These are phyloP conservation scores for Mycothermus thermophilus DNA, from an alignment of 495 filamentous ascomycete species.

Conservation along the genomic window DNA sequence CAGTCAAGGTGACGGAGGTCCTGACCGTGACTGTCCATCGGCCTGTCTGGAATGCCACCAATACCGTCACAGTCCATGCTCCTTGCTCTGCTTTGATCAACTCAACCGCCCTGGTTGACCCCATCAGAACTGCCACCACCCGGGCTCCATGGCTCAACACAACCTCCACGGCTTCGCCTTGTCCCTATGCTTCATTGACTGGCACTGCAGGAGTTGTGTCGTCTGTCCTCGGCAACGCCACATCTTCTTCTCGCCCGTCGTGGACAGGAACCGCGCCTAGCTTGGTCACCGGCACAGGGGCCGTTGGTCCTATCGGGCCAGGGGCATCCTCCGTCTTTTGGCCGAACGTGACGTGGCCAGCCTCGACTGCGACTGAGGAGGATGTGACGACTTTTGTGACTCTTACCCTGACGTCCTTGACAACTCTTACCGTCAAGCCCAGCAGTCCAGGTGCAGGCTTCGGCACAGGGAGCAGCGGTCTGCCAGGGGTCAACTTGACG, in stretches of 20 bases:
- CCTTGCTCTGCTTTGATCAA: background rate
- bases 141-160: conserved; percentile 5
- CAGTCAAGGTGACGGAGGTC: conserved; percentile 1
- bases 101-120: background rate
- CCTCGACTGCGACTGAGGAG: background rate
- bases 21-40: conserved; percentile 1
- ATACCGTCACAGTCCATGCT: conserved; percentile 5
- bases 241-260: background rate
- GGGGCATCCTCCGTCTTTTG: background rate
- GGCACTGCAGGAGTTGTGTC: background rate
- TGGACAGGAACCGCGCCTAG: background rate
- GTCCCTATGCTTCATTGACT: background rate
- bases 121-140: background rate
- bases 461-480: conserved; percentile 1
- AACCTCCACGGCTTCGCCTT: background rate
- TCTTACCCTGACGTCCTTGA: conserved; percentile 5
- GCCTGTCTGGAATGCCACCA: conserved; percentile 1
- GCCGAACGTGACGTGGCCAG: conserved; percentile 1
- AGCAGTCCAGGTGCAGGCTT: background rate
- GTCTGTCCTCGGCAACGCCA: conserved; percentile 2
- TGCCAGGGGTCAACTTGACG: background rate
- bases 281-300: background rate
- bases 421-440: background rate
- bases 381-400: conserved; percentile 1
- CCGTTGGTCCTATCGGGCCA: conserved; percentile 3